phyloP scores from a whole-genome alignment of 2,329 filamentous ascomycete species.

The Trichoderma asperellum region DNA sequence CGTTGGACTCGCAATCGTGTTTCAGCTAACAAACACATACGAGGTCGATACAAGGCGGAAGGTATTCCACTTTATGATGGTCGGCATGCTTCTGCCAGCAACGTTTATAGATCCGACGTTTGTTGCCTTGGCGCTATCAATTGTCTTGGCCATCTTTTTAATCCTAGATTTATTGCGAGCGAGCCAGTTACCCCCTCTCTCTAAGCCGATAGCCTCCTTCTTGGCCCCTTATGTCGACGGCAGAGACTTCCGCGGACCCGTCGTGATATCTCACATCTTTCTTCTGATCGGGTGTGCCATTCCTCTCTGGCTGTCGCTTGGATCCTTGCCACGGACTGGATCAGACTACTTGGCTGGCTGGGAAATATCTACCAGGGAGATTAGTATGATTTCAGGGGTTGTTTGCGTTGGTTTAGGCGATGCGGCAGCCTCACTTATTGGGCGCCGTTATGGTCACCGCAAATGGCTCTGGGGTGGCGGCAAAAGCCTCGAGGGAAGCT shows the following conservation, averaged over 20 bases:
- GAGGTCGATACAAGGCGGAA: slow-evolving; percentile 96
- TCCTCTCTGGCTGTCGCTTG: slow-evolving; percentile 86
- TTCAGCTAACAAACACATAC: slow-evolving; percentile 73
- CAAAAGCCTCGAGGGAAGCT: slow-evolving; percentile 87
- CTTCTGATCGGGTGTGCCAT: slow-evolving; percentile 93
- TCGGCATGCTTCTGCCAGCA: slow-evolving; percentile 88
- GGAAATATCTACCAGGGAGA: slow-evolving; percentile 74
- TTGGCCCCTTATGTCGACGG: slow-evolving; percentile 94
- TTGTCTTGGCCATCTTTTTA: slow-evolving; percentile 83
- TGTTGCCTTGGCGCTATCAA: slow-evolving; percentile 74
- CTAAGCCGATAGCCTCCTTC: slow-evolving; percentile 82
- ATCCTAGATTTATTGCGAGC: slow-evolving; percentile 88
- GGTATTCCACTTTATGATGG: slow-evolving; percentile 98
- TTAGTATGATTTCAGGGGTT: slow-evolving; percentile 90
- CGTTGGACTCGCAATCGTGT: slow-evolving; percentile 73
- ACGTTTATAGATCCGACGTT: slow-evolving; percentile 87
- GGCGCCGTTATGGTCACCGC: slow-evolving; percentile 78
- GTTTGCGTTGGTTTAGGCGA: slow-evolving; percentile 95
- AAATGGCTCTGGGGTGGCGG: slow-evolving; percentile 98
- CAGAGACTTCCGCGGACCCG: slow-evolving; percentile 86
- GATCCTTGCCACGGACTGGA: slow-evolving; percentile 64
- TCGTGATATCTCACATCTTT: slow-evolving; percentile 96
- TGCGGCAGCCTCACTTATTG: slow-evolving; percentile 87
- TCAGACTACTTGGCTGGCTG: slow-evolving; percentile 66
- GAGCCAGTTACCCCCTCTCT: slow-evolving; percentile 87